phyloP scores from a whole-genome alignment of 164 flowering plant genomes.

The Sedum album region DNA sequence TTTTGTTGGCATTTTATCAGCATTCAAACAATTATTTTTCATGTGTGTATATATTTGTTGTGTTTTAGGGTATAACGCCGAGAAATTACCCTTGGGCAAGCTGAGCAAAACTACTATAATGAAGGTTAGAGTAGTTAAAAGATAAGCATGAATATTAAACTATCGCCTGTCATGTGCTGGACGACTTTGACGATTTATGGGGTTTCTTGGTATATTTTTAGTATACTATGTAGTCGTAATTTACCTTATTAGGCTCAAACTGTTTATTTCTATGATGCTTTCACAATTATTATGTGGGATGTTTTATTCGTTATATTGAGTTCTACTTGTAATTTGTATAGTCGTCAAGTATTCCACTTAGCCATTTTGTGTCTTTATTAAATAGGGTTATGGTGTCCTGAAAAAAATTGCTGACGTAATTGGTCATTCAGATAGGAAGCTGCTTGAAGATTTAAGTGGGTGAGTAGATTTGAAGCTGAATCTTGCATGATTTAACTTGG shows the following conservation, averaged over 20 bases:
- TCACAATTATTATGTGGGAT: neutral
- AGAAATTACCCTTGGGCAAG: constrained; percentile 86
- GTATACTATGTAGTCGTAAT: neutral
- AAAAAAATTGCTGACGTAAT: constrained; percentile 74
- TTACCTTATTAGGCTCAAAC: neutral
- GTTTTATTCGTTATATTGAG: neutral
- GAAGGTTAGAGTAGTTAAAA: constrained; percentile 35
- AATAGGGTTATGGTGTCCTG: constrained; percentile 80
- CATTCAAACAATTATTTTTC: too few relatives aligned
- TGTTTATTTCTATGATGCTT: neutral
- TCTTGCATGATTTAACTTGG: neutral
- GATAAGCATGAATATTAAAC: neutral
- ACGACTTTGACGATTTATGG: neutral
- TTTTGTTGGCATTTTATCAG: too few relatives aligned
- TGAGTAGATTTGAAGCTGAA: constrained; percentile 19
- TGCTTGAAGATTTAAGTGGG: constrained; percentile 81
- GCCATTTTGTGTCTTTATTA: neutral
- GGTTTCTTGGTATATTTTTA: neutral
- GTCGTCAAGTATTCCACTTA: neutral
- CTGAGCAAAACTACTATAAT: constrained; percentile 84
- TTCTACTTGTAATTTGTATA: neutral
- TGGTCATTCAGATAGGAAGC: constrained; percentile 37
- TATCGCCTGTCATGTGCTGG: neutral
- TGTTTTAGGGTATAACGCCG: constrained; percentile 68
- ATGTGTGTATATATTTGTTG: neutral